Base-by-base conservation (phyloP, 495 filamentous ascomycete species). In the Geopyxis carbonaria region DNA sequence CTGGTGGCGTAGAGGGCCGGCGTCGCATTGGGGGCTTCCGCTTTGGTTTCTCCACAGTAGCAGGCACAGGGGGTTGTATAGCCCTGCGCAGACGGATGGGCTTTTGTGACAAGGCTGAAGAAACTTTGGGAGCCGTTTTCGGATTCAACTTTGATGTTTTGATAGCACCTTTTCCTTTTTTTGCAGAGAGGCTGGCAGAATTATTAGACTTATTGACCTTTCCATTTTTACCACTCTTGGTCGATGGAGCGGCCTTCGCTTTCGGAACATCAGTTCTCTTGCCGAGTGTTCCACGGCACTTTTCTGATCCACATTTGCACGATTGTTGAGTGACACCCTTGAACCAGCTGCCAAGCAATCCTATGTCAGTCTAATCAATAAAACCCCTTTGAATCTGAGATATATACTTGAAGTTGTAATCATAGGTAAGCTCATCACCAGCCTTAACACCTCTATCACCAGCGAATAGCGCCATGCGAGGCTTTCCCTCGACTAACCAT, bases 351-450 rank as follows among this genome's bases (percentile, higher is more conserved):
- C 41, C 22, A 11, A 34, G 13, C 9, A 19, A n/a, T 25, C 5
- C n/a, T 5, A 15, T 30, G 30, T 44, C 22, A 38, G 18, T 37
- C 33, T 21, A 23, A 9, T 27, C 7, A 28, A 14, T 82, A 76
- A 57, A 82, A 82, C 63, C 81, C 81, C 54, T 71, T 69, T 13
- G 74, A 81, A 55, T 10, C 11, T 9, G 31, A 34, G 10, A 34
- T 14, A 80, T 85, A 27, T 76, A 81, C 68, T 93, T 80, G 56
- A 97, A 97, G 58, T 97, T 97, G 68, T 97, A 97, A 65, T 97
- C 89, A 59, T 97, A 97, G n/a, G 85, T 95, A 44, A 97, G 63
- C 56, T 97, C 89, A 34, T 94, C 83, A 25, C 89, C 89, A 18
- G 84, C 92, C 68, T 78, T 80, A 55, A 97, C 80, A 1, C 80